Conservation (phyloP, 1,139 yeast genomes). For the Yamadazyma diospyri region DNA sequence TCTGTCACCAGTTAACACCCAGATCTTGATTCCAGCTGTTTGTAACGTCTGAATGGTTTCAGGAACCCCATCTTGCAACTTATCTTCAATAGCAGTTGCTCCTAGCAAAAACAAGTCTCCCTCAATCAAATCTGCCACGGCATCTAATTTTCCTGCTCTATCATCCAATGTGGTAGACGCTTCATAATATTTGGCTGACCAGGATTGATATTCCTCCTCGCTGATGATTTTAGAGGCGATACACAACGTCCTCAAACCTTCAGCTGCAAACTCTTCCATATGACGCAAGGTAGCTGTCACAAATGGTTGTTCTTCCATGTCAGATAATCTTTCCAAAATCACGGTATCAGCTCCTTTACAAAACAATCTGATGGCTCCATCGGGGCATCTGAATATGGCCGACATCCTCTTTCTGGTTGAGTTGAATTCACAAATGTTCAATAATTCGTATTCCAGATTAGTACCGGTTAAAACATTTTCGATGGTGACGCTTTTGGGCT, state of each 20-base stretch:
- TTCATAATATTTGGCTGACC: constrained; percentile 62
- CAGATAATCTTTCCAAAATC: constrained; percentile 74
- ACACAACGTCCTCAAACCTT: constrained; percentile 92
- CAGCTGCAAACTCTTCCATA: constrained; percentile 94
- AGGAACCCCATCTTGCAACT: constrained; percentile 96
- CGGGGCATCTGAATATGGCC: constrained; percentile 90
- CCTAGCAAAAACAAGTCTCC: constrained; percentile 76
- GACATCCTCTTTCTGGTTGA: constrained; percentile 98
- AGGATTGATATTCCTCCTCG: constrained; percentile 69
- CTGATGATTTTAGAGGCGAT: constrained; percentile 81
- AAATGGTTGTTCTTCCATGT: constrained; percentile 67
- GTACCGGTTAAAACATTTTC: constrained; percentile 42
- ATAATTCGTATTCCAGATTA: constrained; percentile 58
- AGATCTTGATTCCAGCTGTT: constrained; percentile 92
- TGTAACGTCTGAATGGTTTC: constrained; percentile 94
- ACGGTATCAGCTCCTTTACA: constrained; percentile 99
- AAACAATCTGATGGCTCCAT: constrained; percentile 81
- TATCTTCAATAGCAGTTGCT: constrained; percentile 98
- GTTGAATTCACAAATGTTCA: constrained; percentile 93
- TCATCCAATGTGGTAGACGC: constrained; percentile 82
- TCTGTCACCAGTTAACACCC: constrained; percentile 98
- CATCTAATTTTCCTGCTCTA: constrained; percentile 74
- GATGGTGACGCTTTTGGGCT: constrained; percentile 78
- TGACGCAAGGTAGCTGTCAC: constrained; percentile 81
- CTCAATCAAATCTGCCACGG: constrained; percentile 71